Base-by-base conservation (phyloP, 2,329 filamentous ascomycete genomes). In the Cladosporium phlei region DNA sequence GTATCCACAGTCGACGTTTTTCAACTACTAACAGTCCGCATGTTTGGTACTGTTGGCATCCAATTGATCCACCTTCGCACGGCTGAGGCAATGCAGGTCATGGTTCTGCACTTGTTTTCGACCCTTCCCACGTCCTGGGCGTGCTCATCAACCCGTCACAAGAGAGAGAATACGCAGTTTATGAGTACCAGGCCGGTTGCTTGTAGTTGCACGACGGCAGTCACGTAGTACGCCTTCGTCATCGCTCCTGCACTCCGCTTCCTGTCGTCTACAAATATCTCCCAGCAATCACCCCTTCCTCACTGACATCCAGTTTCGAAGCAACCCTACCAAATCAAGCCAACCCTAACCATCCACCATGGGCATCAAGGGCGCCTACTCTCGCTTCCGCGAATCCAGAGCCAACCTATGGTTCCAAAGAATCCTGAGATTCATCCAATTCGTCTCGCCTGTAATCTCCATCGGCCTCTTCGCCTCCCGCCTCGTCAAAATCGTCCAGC, bases 391-490 rank as follows among this genome's bases (percentile, higher is more conserved):
- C 37, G 14, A 46, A n/a, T 51, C 46, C 8, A 9, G 25, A 12
- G 16, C 24, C 20, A 53, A 51, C 33, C 16, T 16, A 17, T 28
- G 20, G 19, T 24, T 69, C 35, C 61, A 70, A 16, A 63, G 64
- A 40, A 34, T 67, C n/a, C 59, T 64, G 1, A 69, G 69, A 38
- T 51, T 69, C 28, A 52, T 72, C n/a, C 69, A 73, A 52, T 69
- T 74, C 54, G 52, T 71, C 38, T 71, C 68, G n/a, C 55, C 69
- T 7, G 51, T 66, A 45, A 60, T 68, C 50, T 72, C 70, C 3
- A 63, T 74, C 20, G 66, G 65, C 32, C 51, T 72, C 52, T 73
- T 73, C 63, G 67, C 66, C n/a, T 50, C 54, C 4, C 68, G 69
- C 20, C 21, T 71, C 8, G 61, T 60, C 57, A 69, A 68, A 30